A percentile compares a stretch with the other conserved stretches of the same genome.
Conservation (phyloP, 257 asterid species). For the Rehmannia glutinosa region DNA sequence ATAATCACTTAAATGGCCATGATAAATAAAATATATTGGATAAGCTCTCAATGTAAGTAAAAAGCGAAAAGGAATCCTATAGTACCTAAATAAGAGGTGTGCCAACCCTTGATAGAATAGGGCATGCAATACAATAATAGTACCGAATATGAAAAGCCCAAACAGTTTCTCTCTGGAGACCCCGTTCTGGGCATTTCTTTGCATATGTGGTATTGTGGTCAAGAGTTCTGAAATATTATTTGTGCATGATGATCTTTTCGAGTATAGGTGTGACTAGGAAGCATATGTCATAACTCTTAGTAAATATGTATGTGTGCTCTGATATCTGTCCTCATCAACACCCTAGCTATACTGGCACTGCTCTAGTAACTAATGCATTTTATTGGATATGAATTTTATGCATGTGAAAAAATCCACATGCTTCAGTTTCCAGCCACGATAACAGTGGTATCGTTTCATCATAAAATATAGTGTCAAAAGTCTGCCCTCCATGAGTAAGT, state of each 20-base stretch:
- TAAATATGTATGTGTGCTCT: conserved; percentile 2
- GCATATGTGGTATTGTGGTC: not conserved
- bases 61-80: not conserved
- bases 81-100: not conserved
- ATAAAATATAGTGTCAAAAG: conserved; percentile 7
- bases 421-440: conserved; percentile 10
- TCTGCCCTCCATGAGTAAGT: not conserved
- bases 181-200: not conserved
- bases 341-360: no score
- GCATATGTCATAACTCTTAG: not conserved
- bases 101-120: not conserved
- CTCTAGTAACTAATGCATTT: conserved; percentile 16
- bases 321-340: conserved; percentile 9
- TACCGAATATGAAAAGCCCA: not conserved
- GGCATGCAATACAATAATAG: not conserved
- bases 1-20: not conserved
- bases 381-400: not conserved
- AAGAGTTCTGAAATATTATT: not conserved
- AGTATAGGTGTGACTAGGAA: not conserved
- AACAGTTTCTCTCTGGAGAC: not conserved
- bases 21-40: not conserved
- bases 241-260: not conserved
- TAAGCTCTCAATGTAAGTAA: not conserved
- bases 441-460: conserved; percentile 9
- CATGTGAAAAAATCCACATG: conserved; percentile 3